Base-by-base conservation (phyloP, 1,284 basidiomycete genomes). In the Fomitopsis schrenkii region DNA sequence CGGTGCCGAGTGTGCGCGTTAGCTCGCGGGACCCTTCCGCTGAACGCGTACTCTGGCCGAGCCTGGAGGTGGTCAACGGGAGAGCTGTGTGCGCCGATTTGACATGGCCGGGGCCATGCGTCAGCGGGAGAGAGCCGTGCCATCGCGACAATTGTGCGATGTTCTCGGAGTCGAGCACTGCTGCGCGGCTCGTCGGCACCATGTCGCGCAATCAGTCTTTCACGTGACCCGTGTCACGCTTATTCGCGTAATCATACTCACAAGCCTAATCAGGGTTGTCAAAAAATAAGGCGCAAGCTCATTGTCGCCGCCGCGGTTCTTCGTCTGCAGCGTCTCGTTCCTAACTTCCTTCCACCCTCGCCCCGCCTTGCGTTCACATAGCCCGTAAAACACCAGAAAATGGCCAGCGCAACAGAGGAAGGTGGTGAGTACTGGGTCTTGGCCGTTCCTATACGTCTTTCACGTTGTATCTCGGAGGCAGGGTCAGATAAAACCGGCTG, bases 401-500 rank as follows among this genome's bases (percentile, higher is more conserved):
- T 68, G 67, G 67, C 68, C 28, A 68, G 62, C 35, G 63, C 64
- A 52, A 60, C 63, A 30, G 68, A 70, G 35, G 63, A 63, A 15
- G 63, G 19, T 55, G 67, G 68, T 70, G 67, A 70, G 68, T 63
- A 62, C 50, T 36, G 36, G 12, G 10, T 22, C 45, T 26, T 48
- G 44, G 26, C 33, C 46, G 44, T 42, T 48, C 40, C 40, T 64
- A 64, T 66, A 62, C 61, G 63, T 59, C 65, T 67, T 68, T 67
- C 63, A 66, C 66, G 63, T 64, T 63, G 35, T 36, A 19, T 61
- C 67, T 62, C 63, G 64, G 68, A 63, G 68, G 68, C 67, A 70
- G 68, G 68, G 58, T 57, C 55, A 66, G 59, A 59, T 30, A 56
- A 52, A 61, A 58, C 54, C 58, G 61, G 53, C 59, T 58, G 64